Evolutionary conservation across 495 filamentous ascomycete genomes (phyloP).

Genomic region (Poronia punctata): DNA sequence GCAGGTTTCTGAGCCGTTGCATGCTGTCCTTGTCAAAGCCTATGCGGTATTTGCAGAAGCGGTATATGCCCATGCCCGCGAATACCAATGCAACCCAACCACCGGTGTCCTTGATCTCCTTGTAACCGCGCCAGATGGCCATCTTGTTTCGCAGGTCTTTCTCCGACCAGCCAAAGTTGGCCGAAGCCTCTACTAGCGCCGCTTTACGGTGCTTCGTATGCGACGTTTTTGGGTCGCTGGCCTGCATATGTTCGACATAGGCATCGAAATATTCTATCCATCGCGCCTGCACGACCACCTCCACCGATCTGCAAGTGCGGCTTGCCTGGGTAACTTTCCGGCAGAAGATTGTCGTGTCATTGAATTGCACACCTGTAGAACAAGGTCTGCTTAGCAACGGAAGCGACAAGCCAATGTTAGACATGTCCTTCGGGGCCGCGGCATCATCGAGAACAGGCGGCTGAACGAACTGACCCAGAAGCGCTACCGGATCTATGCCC

Average conservation of each 20-base stretch:
- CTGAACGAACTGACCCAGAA: constrained; percentile 1
- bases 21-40: constrained; percentile 24
- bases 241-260: constrained; percentile 6
- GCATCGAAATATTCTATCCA: constrained; percentile 11
- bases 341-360: constrained; percentile 7
- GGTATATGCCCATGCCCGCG: constrained; percentile 28
- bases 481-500: constrained; percentile 1
- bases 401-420: background rate
- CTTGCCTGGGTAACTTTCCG: constrained; percentile 8
- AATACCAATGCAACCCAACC: constrained; percentile 31
- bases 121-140: constrained; percentile 28
- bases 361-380: constrained; percentile 1
- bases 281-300: constrained; percentile 8
- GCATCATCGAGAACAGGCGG: constrained; percentile 2
- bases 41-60: constrained; percentile 30
- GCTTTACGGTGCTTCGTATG: constrained; percentile 3
- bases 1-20: constrained; percentile 14
- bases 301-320: constrained; percentile 7
- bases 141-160: constrained; percentile 32
- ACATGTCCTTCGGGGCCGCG: background rate
- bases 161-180: constrained; percentile 15
- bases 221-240: constrained; percentile 4
- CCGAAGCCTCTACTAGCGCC: constrained; percentile 1
- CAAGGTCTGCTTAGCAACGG: background rate
- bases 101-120: constrained; percentile 23